Base-by-base conservation (phyloP, 208 protist genomes). In the Acanthamoeba castellanii region DNA sequence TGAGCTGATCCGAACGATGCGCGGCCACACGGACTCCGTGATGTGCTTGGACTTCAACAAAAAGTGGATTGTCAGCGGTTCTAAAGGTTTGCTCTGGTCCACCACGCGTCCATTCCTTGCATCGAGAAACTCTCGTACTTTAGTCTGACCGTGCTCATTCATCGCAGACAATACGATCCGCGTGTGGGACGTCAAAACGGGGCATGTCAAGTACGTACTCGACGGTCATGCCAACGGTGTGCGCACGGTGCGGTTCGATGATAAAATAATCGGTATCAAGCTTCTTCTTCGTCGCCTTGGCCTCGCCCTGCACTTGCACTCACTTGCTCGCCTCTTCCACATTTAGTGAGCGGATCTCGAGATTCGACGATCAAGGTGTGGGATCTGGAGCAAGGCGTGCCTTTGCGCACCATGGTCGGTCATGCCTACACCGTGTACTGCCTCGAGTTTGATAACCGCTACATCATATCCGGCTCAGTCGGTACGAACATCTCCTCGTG, bases 41-140 rank as follows among this genome's bases (percentile, higher is more conserved):
- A 93, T 93, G 88, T 93, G 88, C 47, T 47, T 93, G 25, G 88
- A 93, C 68, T 93, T 93, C 27, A 93, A 93, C 52, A 78, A 93
- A 6, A 72, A 70, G 45, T 93, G 45, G 37, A 93, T 93, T 34
- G 66, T 93, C 14, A 93, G 88, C 47, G 88, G 88, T 42, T 93
- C 88, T 3, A 93, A 93, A 90, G 84, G 84, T 90, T 61, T 25
- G 61, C 84, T 57, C 74, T 11, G 32, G n/a, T 22, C 66, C 25
- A 34, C n/a, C 27, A 68, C 9, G 20, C 61, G 25, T 3, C 61
- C 61, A 20, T 68, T 16, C 47, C 47, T 50, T 50, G 47, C 47
- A 16, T 50, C 1, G 47, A 50, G 47, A 50, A 50, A 11, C 61
- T 42, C 9, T 8, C 50, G 37, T 4, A 42, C 22, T 47, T 52